Evolutionary conservation across 768 basidiomycete genomes (phyloP), one percentile per base, ranked within the genome.

Genomic region (Lactifluus echinatus): DNA sequence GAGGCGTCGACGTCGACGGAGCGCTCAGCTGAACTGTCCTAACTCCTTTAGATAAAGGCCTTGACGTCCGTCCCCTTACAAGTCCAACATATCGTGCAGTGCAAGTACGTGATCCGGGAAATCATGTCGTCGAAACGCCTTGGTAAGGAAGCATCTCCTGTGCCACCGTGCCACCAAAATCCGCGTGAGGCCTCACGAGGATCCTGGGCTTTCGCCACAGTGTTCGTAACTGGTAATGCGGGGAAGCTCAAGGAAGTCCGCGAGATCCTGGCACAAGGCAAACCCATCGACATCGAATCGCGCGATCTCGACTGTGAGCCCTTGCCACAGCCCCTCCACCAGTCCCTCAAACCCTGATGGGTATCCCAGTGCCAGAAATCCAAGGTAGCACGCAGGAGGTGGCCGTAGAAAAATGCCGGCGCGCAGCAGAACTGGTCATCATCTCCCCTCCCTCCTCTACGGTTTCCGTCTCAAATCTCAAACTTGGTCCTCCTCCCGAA

Each of bases 371-470:
- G 29, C 91, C 93, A 2, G 95, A 99, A 70, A 73, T 98, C 3
- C 95, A 99, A 70, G 95, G 95, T 19, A 87, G 86, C 5, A 97
- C 93, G 0, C 81, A 85, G 59, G 90, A 97, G 68, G 86, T 99
- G 11, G 92, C 95, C 0, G 77, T 68, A 24, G 93, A 84, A 3
- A 99, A 99, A 71, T 94, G 93, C 69, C 73, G 76, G 60, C 77
- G 80, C 15, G 95, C 95, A 36, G 90, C 93, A 36, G 85, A 94
- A 67, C 71, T 88, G 61, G 89, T 89, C 50, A 33, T 19, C 17
- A 11, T 45, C 10, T 24, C 48, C 26, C 26, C 26, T 6, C 8
- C 14, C 10, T 28, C 7, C 21, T 12, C 2, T 7, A n/a, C n/a
- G n/a, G n/a, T 31, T 42, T 21, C 11, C 50, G 10, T 17, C 36